Conservation (phyloP, 345 rosid species). For the Corchorus capsularis region DNA sequence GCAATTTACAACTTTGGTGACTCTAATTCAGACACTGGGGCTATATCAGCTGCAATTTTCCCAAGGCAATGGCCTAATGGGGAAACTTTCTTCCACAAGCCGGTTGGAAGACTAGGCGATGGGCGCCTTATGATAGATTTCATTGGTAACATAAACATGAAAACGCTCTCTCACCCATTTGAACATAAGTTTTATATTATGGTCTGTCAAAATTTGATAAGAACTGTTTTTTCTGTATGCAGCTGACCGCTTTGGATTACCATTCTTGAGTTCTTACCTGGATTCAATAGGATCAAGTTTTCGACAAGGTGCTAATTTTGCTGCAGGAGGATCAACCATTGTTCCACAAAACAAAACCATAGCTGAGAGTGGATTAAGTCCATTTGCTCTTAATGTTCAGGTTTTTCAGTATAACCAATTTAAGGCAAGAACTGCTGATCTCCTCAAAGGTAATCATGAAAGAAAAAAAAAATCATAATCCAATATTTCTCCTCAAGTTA, state of each 20-base stretch:
- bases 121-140: constrained; percentile 84
- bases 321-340: constrained; percentile 90
- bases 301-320: constrained; percentile 90
- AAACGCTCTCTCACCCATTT: not conserved
- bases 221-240: constrained; percentile 23
- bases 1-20: constrained; percentile 92
- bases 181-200: not conserved
- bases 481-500: not conserved
- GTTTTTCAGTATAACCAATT: constrained; percentile 69
- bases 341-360: constrained; percentile 79
- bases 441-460: constrained; percentile 44
- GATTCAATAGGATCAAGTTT: constrained; percentile 78
- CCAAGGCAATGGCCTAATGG: constrained; percentile 64
- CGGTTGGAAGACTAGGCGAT: constrained; percentile 67
- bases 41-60: constrained; percentile 75
- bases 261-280: constrained; percentile 82
- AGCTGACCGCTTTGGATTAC: constrained; percentile 73
- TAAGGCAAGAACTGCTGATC: constrained; percentile 55
- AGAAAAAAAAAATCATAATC: not conserved
- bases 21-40: constrained; percentile 85
- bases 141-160: constrained; percentile 47
- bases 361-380: constrained; percentile 77
- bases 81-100: constrained; percentile 62
- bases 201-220: not conserved
- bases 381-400: constrained; percentile 88